Evolutionary conservation across 176 grass and related monocot species (phyloP).

Genomic region (Zizania latifolia): DNA sequence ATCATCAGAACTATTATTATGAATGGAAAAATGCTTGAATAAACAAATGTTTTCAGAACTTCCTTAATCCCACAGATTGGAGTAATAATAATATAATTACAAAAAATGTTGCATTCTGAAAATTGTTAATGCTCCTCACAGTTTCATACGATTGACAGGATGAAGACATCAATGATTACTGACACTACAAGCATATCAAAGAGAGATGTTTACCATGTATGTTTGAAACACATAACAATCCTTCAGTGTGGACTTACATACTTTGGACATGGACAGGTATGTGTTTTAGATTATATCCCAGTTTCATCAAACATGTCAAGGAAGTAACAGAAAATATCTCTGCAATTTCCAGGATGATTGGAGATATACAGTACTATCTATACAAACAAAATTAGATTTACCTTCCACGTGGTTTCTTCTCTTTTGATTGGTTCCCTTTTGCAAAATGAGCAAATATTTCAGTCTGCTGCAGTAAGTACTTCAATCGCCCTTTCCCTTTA

Average conservation of each 20-base stretch:
- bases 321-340: neutral
- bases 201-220: neutral
- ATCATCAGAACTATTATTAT: neutral
- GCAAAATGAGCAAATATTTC: constrained; percentile 88
- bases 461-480: constrained; percentile 70
- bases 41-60: neutral
- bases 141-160: neutral
- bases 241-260: neutral
- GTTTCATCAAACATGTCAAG: neutral
- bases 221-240: neutral
- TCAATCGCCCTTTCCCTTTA: constrained; percentile 60
- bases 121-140: neutral
- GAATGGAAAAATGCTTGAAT: neutral
- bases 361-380: neutral
- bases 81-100: constrained; percentile 1
- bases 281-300: neutral
- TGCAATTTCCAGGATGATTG: neutral
- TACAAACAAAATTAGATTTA: constrained; percentile 24
- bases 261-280: neutral
- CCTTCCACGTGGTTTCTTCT: constrained; percentile 64
- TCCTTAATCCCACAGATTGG: neutral
- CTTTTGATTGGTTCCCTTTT: constrained; percentile 53
- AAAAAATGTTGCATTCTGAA: neutral
- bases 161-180: neutral
- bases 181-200: neutral